Conservation (phyloP, 2,329 filamentous ascomycete genomes). For the Sodiomyces alkalinus region DNA sequence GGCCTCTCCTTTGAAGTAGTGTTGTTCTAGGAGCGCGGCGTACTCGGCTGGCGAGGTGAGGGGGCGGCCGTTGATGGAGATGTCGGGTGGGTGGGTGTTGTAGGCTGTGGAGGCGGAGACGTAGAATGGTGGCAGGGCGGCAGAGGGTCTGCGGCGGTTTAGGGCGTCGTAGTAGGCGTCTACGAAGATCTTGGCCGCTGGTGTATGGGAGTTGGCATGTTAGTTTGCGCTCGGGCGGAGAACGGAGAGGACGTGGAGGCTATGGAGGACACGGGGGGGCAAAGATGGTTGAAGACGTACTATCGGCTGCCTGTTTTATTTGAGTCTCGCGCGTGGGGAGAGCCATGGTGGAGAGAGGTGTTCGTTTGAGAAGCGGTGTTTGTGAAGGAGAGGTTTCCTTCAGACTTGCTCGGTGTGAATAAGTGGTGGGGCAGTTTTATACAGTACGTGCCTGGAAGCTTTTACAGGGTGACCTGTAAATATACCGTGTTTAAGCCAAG, state of each 20-base stretch:
- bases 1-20: constrained; percentile 16
- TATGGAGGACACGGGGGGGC: neutral
- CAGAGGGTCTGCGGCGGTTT: constrained; percentile 49
- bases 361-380: neutral
- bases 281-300: constrained; percentile 14
- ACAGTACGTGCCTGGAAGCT: no score
- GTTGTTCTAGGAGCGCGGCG: constrained; percentile 50
- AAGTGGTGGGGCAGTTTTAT: no score
- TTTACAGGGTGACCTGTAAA: no score
- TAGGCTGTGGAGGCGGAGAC: constrained; percentile 40
- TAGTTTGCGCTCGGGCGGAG: constrained; percentile 2
- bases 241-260: constrained; percentile 2
- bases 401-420: no score
- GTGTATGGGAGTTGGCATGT: constrained; percentile 2
- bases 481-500: no score
- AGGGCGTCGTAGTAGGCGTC: constrained; percentile 64
- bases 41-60: constrained; percentile 49
- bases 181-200: constrained; percentile 58
- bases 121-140: constrained; percentile 55
- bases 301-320: constrained; percentile 30
- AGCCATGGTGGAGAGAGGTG: constrained; percentile 16
- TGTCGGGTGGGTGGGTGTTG: constrained; percentile 40
- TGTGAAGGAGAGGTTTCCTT: no score
- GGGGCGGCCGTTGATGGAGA: constrained; percentile 65
- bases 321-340: constrained; percentile 25